phyloP scores from a whole-genome alignment of 2,329 filamentous ascomycete genomes.

The Fusarium piperis region DNA sequence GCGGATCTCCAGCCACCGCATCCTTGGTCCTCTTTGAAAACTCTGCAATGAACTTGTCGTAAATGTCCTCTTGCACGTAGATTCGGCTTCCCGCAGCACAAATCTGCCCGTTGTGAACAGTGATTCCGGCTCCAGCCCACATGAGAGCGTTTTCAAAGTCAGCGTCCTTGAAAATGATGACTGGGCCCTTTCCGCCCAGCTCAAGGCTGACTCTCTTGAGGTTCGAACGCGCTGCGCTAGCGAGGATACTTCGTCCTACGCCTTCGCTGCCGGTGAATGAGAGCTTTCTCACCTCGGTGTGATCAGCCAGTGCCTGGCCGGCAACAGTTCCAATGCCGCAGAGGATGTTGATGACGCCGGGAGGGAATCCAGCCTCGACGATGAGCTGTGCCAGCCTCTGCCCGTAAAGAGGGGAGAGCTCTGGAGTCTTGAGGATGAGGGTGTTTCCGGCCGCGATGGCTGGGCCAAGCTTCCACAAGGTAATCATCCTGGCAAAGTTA shows the following conservation, averaged over 20 bases:
- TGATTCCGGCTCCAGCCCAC: constrained; percentile 49
- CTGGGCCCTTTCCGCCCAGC: constrained; percentile 68
- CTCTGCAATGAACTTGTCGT: constrained; percentile 66
- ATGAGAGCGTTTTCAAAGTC: constrained; percentile 71
- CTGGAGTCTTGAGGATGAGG: constrained; percentile 69
- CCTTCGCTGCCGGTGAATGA: constrained; percentile 78
- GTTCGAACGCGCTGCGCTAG: constrained; percentile 65
- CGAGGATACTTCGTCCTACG: constrained; percentile 75
- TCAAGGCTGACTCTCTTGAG: constrained; percentile 69
- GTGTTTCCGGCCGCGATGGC: constrained; percentile 70
- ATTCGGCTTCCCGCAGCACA: constrained; percentile 69
- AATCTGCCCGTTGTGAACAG: constrained; percentile 66
- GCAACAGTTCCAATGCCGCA: constrained; percentile 74
- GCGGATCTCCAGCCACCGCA: constrained; percentile 45
- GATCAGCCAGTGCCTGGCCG: constrained; percentile 71
- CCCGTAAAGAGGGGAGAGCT: constrained; percentile 69
- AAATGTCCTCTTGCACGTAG: constrained; percentile 64
- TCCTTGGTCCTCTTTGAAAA: constrained; percentile 67
- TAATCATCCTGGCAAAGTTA: constrained; percentile 16
- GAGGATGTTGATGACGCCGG: constrained; percentile 77
- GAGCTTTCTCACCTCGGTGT: constrained; percentile 74
- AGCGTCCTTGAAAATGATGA: constrained; percentile 68
- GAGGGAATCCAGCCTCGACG: constrained; percentile 76
- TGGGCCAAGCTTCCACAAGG: constrained; percentile 68
- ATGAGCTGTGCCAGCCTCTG: constrained; percentile 71